Evolutionary conservation across 441 rosid genomes (phyloP).

Genomic region (Gossypium schwendimanii): DNA sequence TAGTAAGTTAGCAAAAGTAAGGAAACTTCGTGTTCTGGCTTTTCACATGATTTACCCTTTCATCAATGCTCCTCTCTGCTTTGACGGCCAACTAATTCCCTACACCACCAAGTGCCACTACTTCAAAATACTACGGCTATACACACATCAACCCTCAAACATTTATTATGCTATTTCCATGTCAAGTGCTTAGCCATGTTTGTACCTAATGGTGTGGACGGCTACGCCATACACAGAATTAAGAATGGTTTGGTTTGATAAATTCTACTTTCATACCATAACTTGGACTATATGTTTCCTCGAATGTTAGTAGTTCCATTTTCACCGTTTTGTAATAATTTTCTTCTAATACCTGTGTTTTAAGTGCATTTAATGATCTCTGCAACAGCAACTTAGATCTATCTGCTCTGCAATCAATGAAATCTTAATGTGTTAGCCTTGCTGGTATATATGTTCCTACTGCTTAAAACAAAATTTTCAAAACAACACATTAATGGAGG

Average conservation of each 20-base stretch:
- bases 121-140: background rate
- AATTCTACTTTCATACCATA: slow-evolving; percentile 3
- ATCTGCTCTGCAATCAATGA: background rate
- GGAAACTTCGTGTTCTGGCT: background rate
- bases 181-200: too few relatives aligned
- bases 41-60: background rate
- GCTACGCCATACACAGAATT: background rate
- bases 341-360: background rate
- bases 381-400: background rate
- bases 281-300: background rate
- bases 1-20: background rate
- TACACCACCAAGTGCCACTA: background rate
- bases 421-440: slow-evolving; percentile 7
- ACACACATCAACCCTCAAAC: background rate
- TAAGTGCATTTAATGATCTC: background rate
- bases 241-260: background rate
- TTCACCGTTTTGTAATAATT: background rate
- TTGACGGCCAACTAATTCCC: slow-evolving; percentile 25
- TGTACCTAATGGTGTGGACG: too few relatives aligned
- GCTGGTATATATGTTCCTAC: slow-evolving; percentile 10
- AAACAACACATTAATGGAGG: slow-evolving; percentile 23
- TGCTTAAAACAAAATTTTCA: background rate
- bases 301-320: background rate
- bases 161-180: background rate
- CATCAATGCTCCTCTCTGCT: slow-evolving; percentile 27